Evolutionary conservation across 805 yeast genomes (phyloP).

Genomic region (Teunomyces atbi): DNA sequence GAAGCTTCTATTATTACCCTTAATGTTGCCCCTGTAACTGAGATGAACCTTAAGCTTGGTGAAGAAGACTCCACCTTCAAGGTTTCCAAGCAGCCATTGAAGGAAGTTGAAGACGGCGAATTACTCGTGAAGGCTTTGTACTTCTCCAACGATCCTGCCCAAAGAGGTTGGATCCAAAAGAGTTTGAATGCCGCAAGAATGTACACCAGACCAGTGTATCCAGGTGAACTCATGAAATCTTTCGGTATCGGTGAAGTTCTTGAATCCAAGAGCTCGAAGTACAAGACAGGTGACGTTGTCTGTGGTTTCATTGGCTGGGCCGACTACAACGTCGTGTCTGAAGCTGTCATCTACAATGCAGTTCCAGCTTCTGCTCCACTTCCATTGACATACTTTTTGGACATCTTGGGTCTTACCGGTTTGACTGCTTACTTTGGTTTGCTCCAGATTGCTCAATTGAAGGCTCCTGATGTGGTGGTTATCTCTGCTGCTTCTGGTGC

Average conservation of each 20-base stretch:
- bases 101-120: constrained; percentile 22
- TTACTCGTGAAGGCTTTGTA: constrained; percentile 25
- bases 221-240: constrained; percentile 46
- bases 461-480: constrained; percentile 20
- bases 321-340: constrained; percentile 40
- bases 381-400: constrained; percentile 13
- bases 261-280: constrained; percentile 42
- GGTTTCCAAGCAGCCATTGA: constrained; percentile 14
- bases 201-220: constrained; percentile 31
- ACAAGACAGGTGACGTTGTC: constrained; percentile 44
- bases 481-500: constrained; percentile 73
- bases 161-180: constrained; percentile 37
- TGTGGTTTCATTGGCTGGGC: constrained; percentile 46
- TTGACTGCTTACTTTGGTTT: constrained; percentile 62
- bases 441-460: constrained; percentile 34
- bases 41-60: constrained; percentile 17
- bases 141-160: constrained; percentile 37
- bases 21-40: constrained; percentile 17
- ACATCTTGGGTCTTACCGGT: constrained; percentile 51
- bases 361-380: constrained; percentile 21
- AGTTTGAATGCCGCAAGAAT: constrained; percentile 19
- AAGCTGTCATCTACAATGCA: constrained; percentile 23
- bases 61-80: constrained; percentile 32
- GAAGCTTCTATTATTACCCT: constrained; percentile 15
- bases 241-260: constrained; percentile 51